Conservation (phyloP, 2,329 filamentous ascomycete genomes). For the Pleoardoris graminearum region DNA sequence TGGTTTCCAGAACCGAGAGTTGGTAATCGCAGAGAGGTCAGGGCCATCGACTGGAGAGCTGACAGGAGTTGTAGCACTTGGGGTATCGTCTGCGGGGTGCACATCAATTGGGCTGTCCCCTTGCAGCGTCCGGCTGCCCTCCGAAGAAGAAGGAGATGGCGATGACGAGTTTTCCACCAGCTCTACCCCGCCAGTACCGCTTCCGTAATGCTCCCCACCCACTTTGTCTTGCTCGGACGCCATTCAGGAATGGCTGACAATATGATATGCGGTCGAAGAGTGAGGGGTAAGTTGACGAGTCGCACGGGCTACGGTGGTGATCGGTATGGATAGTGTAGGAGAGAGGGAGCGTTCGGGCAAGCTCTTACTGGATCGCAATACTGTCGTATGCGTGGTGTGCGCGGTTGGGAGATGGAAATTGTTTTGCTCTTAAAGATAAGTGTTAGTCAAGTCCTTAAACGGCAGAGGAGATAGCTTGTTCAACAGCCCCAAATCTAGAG, state of each 20-base stretch:
- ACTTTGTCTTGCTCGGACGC: not conserved
- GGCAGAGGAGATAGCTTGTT: not conserved
- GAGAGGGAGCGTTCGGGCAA: too few relatives aligned
- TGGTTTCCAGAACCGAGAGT: slow-evolving; percentile 5
- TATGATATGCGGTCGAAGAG: not conserved
- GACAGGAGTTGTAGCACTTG: not conserved
- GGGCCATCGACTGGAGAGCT: not conserved
- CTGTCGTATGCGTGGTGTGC: too few relatives aligned
- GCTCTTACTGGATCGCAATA: not conserved
- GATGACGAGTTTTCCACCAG: slow-evolving; percentile 2
- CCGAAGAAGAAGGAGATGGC: not conserved
- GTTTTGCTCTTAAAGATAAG: not conserved
- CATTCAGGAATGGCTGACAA: not conserved
- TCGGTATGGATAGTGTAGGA: not conserved
- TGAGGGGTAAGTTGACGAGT: not conserved
- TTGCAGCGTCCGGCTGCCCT: slow-evolving; percentile 8
- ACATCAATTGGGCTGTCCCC: slow-evolving; percentile 2
- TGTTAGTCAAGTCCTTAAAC: not conserved
- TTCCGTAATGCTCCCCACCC: not conserved
- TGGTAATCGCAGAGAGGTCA: not conserved
- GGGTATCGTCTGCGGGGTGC: not conserved
- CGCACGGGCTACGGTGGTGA: not conserved
- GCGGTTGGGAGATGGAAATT: not conserved
- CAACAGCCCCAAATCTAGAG: too few relatives aligned
- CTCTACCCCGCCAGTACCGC: not conserved